Percentiles rank a stretch among this genome's conserved stretches.
phyloP scores from a whole-genome alignment of 2,329 filamentous ascomycete species.

The Sporothrix curviconia region DNA sequence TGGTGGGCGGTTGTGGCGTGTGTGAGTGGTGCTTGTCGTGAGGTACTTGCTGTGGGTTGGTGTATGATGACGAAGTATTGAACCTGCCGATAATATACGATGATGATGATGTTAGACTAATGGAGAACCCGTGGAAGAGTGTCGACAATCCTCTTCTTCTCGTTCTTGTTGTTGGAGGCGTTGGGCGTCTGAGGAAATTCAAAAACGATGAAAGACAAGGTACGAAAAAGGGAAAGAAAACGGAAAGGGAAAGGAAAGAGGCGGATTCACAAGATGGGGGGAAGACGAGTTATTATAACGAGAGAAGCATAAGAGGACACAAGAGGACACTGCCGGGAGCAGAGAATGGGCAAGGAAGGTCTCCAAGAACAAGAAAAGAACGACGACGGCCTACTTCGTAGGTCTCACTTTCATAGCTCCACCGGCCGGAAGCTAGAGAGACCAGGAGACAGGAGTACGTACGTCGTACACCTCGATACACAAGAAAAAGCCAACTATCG shows the following conservation, averaged over 20 bases:
- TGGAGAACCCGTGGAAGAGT: too few species aligned
- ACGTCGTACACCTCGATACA: background rate
- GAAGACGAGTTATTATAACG: background rate
- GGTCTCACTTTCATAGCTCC: background rate
- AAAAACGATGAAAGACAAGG: background rate
- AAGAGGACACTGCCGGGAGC: background rate
- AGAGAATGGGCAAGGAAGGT: background rate
- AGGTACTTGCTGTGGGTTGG: background rate
- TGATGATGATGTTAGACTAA: background rate
- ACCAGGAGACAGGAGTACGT: background rate
- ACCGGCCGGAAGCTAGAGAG: background rate
- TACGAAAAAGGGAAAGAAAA: background rate
- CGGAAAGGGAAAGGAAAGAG: background rate
- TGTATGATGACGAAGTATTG: background rate
- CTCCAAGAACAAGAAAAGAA: too few species aligned
- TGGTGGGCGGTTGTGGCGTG: too few species aligned
- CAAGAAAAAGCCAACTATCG: background rate
- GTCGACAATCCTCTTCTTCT: too few species aligned
- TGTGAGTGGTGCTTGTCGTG: background rate
- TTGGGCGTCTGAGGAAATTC: background rate
- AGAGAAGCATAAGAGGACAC: background rate
- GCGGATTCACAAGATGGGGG: background rate
- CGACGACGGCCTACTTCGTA: background rate
- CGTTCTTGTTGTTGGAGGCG: background rate
- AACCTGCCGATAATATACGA: background rate